Conservation (phyloP, 495 filamentous ascomycete species). For the Trichoderma virens region DNA sequence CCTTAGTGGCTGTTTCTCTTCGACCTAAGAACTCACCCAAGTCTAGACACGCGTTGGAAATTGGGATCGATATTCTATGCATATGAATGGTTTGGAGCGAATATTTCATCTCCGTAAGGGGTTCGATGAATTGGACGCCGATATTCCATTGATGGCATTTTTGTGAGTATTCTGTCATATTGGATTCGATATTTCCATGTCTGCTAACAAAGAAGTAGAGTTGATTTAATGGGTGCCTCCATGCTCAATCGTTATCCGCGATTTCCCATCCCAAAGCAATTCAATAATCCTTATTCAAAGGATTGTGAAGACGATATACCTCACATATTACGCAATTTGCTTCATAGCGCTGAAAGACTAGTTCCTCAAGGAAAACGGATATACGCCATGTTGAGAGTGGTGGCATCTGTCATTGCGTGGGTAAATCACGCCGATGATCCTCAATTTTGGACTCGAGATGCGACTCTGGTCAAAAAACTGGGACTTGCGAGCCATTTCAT, state of each 20-base stretch:
- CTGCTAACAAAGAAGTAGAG: background rate
- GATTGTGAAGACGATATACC: background rate
- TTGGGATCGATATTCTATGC: background rate
- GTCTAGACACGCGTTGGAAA: background rate
- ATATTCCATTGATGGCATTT: background rate
- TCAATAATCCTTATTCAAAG: background rate
- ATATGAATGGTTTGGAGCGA: constrained; percentile 3
- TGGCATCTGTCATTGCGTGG: background rate
- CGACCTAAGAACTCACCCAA: background rate
- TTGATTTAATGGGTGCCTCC: background rate
- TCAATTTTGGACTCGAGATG: background rate
- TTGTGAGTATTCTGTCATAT: background rate
- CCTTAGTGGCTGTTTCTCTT: background rate
- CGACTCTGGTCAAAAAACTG: background rate
- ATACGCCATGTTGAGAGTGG: background rate
- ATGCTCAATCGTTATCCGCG: background rate
- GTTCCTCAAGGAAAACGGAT: background rate
- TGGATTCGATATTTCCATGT: background rate
- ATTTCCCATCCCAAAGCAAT: background rate
- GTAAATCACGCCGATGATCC: background rate
- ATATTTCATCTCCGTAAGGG: background rate
- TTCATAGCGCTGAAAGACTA: background rate
- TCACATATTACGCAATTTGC: background rate
- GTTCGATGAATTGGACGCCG: background rate
- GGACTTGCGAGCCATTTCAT: background rate